These are phyloP conservation scores for Neonectria hederae DNA, from an alignment of 2,329 filamentous ascomycete genomes.

Conservation along the genomic window DNA sequence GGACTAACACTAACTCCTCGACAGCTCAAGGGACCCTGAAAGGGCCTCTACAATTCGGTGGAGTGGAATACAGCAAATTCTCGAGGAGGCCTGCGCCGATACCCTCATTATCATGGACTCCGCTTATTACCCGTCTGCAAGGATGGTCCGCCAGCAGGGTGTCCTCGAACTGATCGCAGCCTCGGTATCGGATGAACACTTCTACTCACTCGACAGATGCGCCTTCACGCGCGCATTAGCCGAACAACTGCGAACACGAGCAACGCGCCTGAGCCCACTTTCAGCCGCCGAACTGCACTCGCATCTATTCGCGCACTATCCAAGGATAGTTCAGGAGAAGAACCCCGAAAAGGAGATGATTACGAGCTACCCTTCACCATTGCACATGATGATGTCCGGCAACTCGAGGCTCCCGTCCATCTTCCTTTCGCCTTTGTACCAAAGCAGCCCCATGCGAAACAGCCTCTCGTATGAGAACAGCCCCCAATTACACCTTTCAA, in stretches of 20 bases:
- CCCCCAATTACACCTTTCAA: slow-evolving; percentile 59
- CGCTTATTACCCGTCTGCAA: slow-evolving; percentile 64
- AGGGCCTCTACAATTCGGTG: slow-evolving; percentile 61
- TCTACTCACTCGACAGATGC: slow-evolving; percentile 57
- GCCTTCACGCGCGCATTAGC: slow-evolving; percentile 62
- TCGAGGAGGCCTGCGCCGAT: slow-evolving; percentile 66
- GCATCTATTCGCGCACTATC: slow-evolving; percentile 61
- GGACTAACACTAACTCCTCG: slow-evolving; percentile 31
- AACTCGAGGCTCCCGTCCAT: slow-evolving; percentile 65
- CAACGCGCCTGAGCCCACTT: slow-evolving; percentile 55
- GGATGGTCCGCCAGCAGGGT: slow-evolving; percentile 61
- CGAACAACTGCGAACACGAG: slow-evolving; percentile 60
- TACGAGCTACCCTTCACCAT: slow-evolving; percentile 61
- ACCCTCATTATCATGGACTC: slow-evolving; percentile 68
- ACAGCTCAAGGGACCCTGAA: slow-evolving; percentile 58
- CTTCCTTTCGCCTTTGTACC: slow-evolving; percentile 61
- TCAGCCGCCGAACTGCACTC: slow-evolving; percentile 65
- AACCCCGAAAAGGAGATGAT: slow-evolving; percentile 57
- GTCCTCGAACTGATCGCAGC: slow-evolving; percentile 67
- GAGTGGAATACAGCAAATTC: slow-evolving; percentile 64
- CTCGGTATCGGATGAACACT: slow-evolving; percentile 62
- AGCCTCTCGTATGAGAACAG: slow-evolving; percentile 55
- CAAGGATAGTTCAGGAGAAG: slow-evolving; percentile 61
- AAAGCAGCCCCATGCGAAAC: slow-evolving; percentile 50
- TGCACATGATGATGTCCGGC: slow-evolving; percentile 65